Evolutionary conservation across 202 grass and related monocot genomes (phyloP).

Genomic region (Musa balbisiana): DNA sequence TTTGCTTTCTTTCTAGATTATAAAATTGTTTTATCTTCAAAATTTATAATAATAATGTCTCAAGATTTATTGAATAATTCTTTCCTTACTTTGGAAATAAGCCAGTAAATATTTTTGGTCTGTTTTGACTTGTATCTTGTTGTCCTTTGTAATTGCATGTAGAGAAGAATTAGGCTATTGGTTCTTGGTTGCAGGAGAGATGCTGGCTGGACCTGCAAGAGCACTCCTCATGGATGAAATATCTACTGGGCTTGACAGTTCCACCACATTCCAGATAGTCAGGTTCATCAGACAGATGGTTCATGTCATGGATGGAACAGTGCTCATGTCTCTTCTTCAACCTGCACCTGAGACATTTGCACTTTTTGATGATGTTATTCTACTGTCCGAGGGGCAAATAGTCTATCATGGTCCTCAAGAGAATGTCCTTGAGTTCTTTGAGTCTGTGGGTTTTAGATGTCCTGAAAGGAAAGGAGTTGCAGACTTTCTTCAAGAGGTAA

Average conservation of each 20-base stretch:
- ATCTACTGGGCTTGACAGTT: conserved; percentile 70
- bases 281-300: conserved; percentile 53
- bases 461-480: conserved; percentile 65
- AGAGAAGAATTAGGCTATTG: neutral
- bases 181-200: conserved; percentile 40
- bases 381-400: conserved; percentile 61
- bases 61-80: too few relatives aligned
- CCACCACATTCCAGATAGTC: conserved; percentile 71
- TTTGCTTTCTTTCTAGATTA: too few relatives aligned
- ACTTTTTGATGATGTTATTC: conserved; percentile 59
- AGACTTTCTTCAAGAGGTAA: conserved; percentile 75
- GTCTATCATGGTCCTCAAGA: conserved; percentile 63
- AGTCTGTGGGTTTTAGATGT: conserved; percentile 48
- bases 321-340: conserved; percentile 60
- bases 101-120: too few relatives aligned
- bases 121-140: neutral
- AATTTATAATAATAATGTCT: too few relatives aligned
- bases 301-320: conserved; percentile 50
- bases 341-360: conserved; percentile 61
- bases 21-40: too few relatives aligned
- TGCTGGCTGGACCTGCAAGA: conserved; percentile 67
- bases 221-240: conserved; percentile 76
- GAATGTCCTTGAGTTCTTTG: conserved; percentile 54
- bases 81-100: too few relatives aligned
- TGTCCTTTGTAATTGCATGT: neutral